Conservation (phyloP, 176 grass and related monocot species). For the Zoysia pacifica region DNA sequence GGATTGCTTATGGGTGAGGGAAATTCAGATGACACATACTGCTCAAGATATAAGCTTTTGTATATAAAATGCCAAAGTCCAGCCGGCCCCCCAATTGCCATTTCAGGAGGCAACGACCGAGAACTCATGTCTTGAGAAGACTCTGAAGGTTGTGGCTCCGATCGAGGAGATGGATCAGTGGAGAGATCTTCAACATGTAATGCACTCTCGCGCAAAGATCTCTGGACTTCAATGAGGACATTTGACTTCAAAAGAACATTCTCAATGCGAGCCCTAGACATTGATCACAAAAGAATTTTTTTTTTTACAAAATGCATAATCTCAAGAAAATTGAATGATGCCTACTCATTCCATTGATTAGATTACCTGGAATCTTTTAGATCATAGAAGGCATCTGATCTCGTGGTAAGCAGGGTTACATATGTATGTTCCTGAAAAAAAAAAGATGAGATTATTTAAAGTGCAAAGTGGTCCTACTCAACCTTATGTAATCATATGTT, state of each 20-base stretch:
- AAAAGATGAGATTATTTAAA: constrained; percentile 45
- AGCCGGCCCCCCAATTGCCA: constrained; percentile 66
- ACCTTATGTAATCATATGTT: neutral
- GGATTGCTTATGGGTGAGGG: constrained; percentile 58
- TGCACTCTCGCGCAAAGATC: constrained; percentile 65
- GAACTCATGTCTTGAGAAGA: constrained; percentile 36
- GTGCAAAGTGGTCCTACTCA: neutral
- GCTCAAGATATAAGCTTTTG: constrained; percentile 84
- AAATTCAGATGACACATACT: constrained; percentile 92
- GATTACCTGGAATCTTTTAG: constrained; percentile 91
- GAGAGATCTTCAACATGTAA: constrained; percentile 80
- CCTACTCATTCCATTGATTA: constrained; percentile 22
- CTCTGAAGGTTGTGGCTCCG: constrained; percentile 17
- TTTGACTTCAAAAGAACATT: constrained; percentile 87
- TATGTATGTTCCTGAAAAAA: constrained; percentile 81
- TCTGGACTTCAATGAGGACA: constrained; percentile 80
- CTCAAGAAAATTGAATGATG: constrained; percentile 25
- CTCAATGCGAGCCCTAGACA: constrained; percentile 68
- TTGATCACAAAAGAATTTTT: constrained; percentile 30
- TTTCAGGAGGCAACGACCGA: constrained; percentile 49
- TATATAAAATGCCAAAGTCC: constrained; percentile 99
- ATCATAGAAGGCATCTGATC: constrained; percentile 92
- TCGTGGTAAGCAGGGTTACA: constrained; percentile 68
- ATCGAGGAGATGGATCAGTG: constrained; percentile 42
- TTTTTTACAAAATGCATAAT: constrained; percentile 19